phyloP scores from a whole-genome alignment of 192 early-diverging fungal species.

The Mycoemilia scoparia region DNA sequence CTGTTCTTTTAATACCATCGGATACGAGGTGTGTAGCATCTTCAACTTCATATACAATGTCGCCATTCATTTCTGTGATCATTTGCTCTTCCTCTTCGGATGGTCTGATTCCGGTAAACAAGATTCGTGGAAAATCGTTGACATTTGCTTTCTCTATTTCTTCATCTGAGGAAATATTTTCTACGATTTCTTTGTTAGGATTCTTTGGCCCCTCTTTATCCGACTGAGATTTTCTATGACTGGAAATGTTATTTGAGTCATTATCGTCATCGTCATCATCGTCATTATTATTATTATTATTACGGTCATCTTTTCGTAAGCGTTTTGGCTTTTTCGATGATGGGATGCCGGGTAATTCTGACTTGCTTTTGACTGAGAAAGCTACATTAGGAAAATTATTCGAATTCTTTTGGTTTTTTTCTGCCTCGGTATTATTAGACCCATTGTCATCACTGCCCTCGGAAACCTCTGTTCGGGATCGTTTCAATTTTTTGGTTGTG shows the following conservation, averaged over 20 bases:
- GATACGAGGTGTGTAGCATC: constrained; percentile 39
- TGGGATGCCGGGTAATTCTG: too few species aligned
- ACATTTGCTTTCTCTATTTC: constrained; percentile 2
- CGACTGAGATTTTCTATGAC: background rate
- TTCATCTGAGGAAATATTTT: background rate
- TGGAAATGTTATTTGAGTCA: background rate
- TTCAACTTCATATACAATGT: constrained; percentile 24
- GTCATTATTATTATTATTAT: background rate
- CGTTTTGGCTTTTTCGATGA: too few species aligned
- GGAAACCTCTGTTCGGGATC: constrained; percentile 2
- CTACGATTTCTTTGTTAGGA: constrained; percentile 6
- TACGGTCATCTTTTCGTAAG: too few species aligned
- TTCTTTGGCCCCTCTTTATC: background rate
- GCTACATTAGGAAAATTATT: too few species aligned
- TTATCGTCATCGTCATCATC: constrained; percentile 1
- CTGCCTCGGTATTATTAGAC: background rate
- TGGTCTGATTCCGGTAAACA: constrained; percentile 27
- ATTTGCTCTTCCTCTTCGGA: constrained; percentile 13
- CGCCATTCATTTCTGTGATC: constrained; percentile 32
- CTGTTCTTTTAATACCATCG: constrained; percentile 32
- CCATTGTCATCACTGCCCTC: constrained; percentile 12
- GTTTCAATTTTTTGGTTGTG: constrained; percentile 7
- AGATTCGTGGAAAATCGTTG: constrained; percentile 10
- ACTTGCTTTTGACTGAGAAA: too few species aligned
- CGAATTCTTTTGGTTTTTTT: background rate